These are phyloP conservation scores for Turnera subulata DNA, from an alignment of 345 rosid genomes.

Conservation along the genomic window DNA sequence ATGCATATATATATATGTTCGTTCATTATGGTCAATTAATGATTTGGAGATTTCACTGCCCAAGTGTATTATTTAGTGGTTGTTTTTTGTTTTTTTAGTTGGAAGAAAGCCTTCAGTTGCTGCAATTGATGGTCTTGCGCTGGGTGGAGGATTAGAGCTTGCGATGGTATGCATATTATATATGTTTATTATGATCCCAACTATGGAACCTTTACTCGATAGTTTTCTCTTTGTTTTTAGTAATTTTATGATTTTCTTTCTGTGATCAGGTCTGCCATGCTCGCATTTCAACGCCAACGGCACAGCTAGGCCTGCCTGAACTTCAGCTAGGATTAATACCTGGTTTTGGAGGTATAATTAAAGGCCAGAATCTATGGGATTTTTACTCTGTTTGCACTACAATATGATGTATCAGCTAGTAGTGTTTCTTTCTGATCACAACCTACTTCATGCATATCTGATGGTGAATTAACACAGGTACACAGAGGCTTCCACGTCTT, in stretches of 20 bases:
- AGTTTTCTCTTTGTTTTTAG: not conserved
- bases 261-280: constrained; percentile 80
- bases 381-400: too few relatives aligned
- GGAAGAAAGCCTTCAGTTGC: constrained; percentile 92
- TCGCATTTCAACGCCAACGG: constrained; percentile 72
- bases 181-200: constrained; percentile 9
- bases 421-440: not conserved
- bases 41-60: too few relatives aligned
- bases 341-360: constrained; percentile 97
- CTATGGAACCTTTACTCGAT: not conserved
- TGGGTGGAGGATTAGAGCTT: constrained; percentile 97
- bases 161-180: constrained; percentile 78
- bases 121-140: constrained; percentile 96
- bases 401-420: too few relatives aligned
- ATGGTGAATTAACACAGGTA: constrained; percentile 67
- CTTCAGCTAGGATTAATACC: constrained; percentile 92
- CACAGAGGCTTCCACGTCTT: constrained; percentile 98
- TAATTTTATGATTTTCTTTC: constrained; percentile 11
- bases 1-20: too few relatives aligned
- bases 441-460: constrained; percentile 14
- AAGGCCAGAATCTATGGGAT: constrained; percentile 1
- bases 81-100: constrained; percentile 46
- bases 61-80: constrained; percentile 8
- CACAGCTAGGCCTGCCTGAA: constrained; percentile 87
- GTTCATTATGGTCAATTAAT: too few relatives aligned